Percentiles rank a stretch among this genome's conserved stretches.
Conservation (phyloP, 2,329 filamentous ascomycete species). For the Paraphoma sp. region DNA sequence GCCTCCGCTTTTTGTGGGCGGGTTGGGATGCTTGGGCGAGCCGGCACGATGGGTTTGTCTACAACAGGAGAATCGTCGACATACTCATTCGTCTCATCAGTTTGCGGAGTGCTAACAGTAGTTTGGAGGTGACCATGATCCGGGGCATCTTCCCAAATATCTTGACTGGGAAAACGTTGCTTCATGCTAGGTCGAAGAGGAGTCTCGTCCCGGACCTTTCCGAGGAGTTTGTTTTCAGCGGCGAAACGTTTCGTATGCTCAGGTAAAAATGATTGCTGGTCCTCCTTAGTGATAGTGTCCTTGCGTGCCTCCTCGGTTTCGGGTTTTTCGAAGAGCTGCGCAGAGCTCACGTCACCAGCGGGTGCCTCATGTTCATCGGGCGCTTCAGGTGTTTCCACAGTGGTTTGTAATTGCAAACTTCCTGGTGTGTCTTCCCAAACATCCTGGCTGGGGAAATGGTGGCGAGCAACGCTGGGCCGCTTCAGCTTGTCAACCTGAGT, state of each 20-base stretch:
- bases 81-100: conserved; percentile 55
- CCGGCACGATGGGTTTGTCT: conserved; percentile 39
- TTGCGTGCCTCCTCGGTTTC: conserved; percentile 59
- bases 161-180: conserved; percentile 85
- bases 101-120: conserved; percentile 66
- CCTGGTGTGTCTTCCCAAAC: conserved; percentile 96
- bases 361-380: conserved; percentile 54
- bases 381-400: conserved; percentile 81
- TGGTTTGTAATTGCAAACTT: conserved; percentile 77
- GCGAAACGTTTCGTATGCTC: conserved; percentile 64
- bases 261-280: conserved; percentile 51
- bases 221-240: conserved; percentile 59
- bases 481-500: conserved; percentile 64
- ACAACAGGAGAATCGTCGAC: conserved; percentile 40
- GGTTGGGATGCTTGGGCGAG: conserved; percentile 39
- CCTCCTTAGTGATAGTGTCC: conserved; percentile 51
- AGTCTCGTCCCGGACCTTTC: conserved; percentile 57
- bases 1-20: conserved; percentile 45
- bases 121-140: conserved; percentile 82
- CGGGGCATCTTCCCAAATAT: conserved; percentile 94
- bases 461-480: conserved; percentile 55
- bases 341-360: conserved; percentile 45
- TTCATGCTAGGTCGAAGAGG: conserved; percentile 60
- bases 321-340: conserved; percentile 53
- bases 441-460: conserved; percentile 90